These are phyloP conservation scores for Pisolithus sp. DNA, from an alignment of 768 basidiomycete genomes.

Conservation along the genomic window DNA sequence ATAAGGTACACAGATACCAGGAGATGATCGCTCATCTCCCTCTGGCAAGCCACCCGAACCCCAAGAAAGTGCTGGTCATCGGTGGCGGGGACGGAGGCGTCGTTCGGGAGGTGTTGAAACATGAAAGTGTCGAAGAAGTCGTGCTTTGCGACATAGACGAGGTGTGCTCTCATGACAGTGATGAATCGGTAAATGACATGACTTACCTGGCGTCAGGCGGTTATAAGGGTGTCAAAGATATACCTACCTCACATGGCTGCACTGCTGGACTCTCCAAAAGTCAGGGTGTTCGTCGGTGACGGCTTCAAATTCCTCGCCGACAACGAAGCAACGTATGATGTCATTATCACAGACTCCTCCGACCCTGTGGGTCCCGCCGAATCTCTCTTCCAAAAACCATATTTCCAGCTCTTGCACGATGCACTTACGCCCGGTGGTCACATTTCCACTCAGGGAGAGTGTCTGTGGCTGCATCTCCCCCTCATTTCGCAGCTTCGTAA, in stretches of 20 bases:
- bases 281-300: slow-evolving; percentile 83
- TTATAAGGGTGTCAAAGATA: slow-evolving; percentile 88
- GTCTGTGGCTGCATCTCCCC: slow-evolving; percentile 87
- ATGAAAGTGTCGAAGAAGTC: slow-evolving; percentile 82
- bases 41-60: slow-evolving; percentile 93
- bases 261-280: slow-evolving; percentile 72
- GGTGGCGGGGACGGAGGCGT: slow-evolving; percentile 99
- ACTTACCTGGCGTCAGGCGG: slow-evolving; percentile 38
- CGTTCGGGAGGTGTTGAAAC: slow-evolving; percentile 94
- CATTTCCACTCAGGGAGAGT: slow-evolving; percentile 95
- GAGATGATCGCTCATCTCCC: slow-evolving; percentile 99
- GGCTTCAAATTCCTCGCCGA: slow-evolving; percentile 96
- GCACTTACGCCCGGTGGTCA: slow-evolving; percentile 85
- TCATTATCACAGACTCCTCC: slow-evolving; percentile 97
- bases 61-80: slow-evolving; percentile 92
- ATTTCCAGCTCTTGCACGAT: slow-evolving; percentile 91
- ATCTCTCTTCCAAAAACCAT: slow-evolving; percentile 92
- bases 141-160: slow-evolving; percentile 98
- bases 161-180: slow-evolving; percentile 32
- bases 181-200: background rate
- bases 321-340: slow-evolving; percentile 84
- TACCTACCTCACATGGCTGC: slow-evolving; percentile 93
- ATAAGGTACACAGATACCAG: slow-evolving; percentile 64
- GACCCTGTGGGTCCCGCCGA: slow-evolving; percentile 96
- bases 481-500: slow-evolving; percentile 73